phyloP scores from a whole-genome alignment of 768 basidiomycete genomes.

The Xerocomellus intermedius region DNA sequence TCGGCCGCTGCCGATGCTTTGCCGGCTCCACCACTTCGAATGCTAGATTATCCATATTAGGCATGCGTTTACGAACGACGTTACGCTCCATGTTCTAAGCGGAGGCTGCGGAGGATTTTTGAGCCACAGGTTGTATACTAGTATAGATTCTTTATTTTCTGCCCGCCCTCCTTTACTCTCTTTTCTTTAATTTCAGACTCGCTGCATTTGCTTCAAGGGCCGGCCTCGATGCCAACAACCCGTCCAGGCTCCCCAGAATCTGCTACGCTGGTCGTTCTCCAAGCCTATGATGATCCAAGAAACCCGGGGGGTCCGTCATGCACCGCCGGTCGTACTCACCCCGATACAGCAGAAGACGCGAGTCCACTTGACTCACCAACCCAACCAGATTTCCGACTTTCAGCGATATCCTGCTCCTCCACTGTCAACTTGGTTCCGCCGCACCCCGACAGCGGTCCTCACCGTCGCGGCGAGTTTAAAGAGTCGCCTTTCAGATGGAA shows the following conservation, averaged over 20 bases:
- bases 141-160: conserved; percentile 12
- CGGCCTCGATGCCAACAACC: conserved; percentile 11
- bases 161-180: conserved; percentile 11
- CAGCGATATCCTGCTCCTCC: conserved; percentile 24
- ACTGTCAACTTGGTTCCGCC: conserved; percentile 24
- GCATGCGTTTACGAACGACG: conserved; percentile 33
- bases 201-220: not conserved
- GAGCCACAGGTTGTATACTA: conserved; percentile 1
- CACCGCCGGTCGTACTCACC: not conserved
- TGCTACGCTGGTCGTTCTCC: conserved; percentile 29
- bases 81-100: conserved; percentile 19
- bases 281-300: conserved; percentile 20
- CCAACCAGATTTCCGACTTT: conserved; percentile 24
- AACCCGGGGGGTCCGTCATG: not conserved
- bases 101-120: not conserved
- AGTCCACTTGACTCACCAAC: conserved; percentile 15
- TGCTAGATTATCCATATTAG: conserved; percentile 19
- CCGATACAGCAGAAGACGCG: conserved; percentile 1
- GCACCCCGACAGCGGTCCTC: conserved; percentile 5
- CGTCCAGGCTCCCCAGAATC: conserved; percentile 26
- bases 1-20: not conserved
- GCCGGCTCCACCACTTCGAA: not conserved
- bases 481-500: conserved; percentile 35
- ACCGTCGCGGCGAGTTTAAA: conserved; percentile 19
- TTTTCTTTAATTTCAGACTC: conserved; percentile 7